Conservation (phyloP, 2,329 filamentous ascomycete genomes). For the Curvularia eragrostidis region DNA sequence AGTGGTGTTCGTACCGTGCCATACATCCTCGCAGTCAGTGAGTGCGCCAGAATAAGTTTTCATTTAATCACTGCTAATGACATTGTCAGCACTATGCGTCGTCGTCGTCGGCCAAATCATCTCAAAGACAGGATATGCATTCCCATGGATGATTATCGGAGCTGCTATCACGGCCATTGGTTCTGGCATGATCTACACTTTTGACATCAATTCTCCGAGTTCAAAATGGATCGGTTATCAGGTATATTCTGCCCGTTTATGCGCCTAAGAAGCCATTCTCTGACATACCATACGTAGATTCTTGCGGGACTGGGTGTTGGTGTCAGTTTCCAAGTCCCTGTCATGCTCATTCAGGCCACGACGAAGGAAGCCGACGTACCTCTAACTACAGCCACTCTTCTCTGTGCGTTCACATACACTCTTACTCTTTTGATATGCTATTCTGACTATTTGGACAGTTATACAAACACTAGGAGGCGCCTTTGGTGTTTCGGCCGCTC, state of each 20-base stretch:
- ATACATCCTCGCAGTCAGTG: conserved; percentile 45
- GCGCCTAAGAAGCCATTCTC: accelerated
- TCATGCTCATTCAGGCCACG: conserved; percentile 49
- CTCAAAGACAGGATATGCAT: conserved; percentile 44
- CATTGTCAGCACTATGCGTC: conserved; percentile 1
- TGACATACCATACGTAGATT: conserved; percentile 33
- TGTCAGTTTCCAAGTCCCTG: conserved; percentile 35
- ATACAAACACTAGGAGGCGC: conserved; percentile 50
- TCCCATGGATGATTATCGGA: conserved; percentile 45
- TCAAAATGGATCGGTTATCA: conserved; percentile 56
- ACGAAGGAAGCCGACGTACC: conserved; percentile 46
- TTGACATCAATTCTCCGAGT: conserved; percentile 46
- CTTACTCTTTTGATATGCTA: accelerated
- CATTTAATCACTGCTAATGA: background rate
- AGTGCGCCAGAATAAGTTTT: background rate
- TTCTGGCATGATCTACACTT: conserved; percentile 53
- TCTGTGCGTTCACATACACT: conserved; percentile 38
- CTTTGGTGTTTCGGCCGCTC: conserved; percentile 51
- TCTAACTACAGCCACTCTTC: conserved; percentile 46
- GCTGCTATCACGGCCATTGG: conserved; percentile 42
- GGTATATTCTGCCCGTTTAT: background rate
- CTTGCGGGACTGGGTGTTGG: conserved; percentile 51
- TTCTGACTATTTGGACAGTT: background rate
- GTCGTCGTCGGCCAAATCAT: conserved; percentile 12
- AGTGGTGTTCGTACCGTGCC: conserved; percentile 55